Evolutionary conservation across 768 basidiomycete genomes (phyloP).

Genomic region (Lanmaoa pseudosensibilis): DNA sequence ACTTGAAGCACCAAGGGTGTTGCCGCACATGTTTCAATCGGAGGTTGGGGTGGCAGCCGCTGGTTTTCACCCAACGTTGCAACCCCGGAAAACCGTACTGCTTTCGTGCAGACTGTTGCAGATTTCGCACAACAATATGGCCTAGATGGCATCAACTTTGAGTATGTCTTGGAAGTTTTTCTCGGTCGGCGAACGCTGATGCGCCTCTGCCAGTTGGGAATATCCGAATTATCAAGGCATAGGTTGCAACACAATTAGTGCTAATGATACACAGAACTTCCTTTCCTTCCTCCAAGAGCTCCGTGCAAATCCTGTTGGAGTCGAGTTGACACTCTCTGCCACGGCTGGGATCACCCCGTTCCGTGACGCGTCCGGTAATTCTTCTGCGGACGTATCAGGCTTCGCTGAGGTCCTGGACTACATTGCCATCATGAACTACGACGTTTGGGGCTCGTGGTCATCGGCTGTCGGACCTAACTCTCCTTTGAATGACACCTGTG

Average conservation of each 20-base stretch:
- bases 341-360: slow-evolving; percentile 68
- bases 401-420: slow-evolving; percentile 67
- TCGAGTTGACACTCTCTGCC: slow-evolving; percentile 62
- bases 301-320: slow-evolving; percentile 49
- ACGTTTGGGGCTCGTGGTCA: slow-evolving; percentile 43
- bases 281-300: slow-evolving; percentile 73
- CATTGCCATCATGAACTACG: slow-evolving; percentile 65
- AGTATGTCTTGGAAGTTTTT: no score
- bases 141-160: slow-evolving; percentile 50
- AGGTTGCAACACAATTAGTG: slow-evolving; percentile 59
- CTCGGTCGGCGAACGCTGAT: no score
- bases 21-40: slow-evolving; percentile 56
- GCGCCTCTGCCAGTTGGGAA: slow-evolving; percentile 65
- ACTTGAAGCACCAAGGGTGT: slow-evolving; percentile 42
- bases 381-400: slow-evolving; percentile 58
- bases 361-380: slow-evolving; percentile 50
- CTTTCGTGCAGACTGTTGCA: slow-evolving; percentile 56
- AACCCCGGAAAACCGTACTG: slow-evolving; percentile 53
- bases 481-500: slow-evolving; percentile 76
- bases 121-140: slow-evolving; percentile 47
- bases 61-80: slow-evolving; percentile 67
- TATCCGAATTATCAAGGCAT: slow-evolving; percentile 68
- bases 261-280: slow-evolving; percentile 70
- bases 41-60: slow-evolving; percentile 66
- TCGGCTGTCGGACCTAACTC: slow-evolving; percentile 70